phyloP scores from a whole-genome alignment of 257 asterid genomes.

The Salvia hispanica region DNA sequence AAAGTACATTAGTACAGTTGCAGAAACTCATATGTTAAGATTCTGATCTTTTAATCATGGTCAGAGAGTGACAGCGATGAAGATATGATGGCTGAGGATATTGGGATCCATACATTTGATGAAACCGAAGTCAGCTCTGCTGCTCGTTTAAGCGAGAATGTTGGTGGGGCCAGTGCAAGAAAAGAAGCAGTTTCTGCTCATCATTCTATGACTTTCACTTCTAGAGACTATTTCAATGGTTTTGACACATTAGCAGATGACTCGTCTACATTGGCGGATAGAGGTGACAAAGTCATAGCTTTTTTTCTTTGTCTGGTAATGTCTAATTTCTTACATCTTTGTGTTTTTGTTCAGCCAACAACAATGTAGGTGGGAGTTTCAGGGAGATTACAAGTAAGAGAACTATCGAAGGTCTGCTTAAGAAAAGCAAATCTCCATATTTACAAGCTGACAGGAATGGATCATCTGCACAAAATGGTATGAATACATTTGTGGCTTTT shows the following conservation, averaged over 20 bases:
- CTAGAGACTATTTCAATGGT: background rate
- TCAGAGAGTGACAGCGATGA: conserved; percentile 26
- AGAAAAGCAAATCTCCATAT: background rate
- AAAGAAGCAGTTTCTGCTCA: background rate
- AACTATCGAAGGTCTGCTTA: conserved; percentile 8
- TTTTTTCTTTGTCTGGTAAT: background rate
- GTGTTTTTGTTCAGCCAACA: conserved; percentile 23
- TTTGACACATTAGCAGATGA: background rate
- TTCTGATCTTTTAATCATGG: conserved; percentile 16
- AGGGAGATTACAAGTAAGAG: background rate
- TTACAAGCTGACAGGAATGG: conserved; percentile 9
- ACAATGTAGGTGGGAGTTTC: background rate
- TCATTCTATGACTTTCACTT: background rate
- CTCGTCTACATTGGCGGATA: conserved; percentile 12
- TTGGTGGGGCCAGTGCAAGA: background rate
- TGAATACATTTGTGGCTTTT: conserved; percentile 6
- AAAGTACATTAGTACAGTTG: background rate
- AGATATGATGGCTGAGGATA: conserved; percentile 3
- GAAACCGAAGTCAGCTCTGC: conserved; percentile 19
- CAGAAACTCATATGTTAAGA: background rate
- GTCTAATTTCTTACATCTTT: background rate
- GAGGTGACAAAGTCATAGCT: conserved; percentile 8
- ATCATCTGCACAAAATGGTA: conserved; percentile 29
- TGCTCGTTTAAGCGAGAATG: conserved; percentile 10
- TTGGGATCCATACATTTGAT: conserved; percentile 9